These are phyloP conservation scores for Fragaria iinumae DNA, from an alignment of 306 rosid species.

Conservation along the genomic window DNA sequence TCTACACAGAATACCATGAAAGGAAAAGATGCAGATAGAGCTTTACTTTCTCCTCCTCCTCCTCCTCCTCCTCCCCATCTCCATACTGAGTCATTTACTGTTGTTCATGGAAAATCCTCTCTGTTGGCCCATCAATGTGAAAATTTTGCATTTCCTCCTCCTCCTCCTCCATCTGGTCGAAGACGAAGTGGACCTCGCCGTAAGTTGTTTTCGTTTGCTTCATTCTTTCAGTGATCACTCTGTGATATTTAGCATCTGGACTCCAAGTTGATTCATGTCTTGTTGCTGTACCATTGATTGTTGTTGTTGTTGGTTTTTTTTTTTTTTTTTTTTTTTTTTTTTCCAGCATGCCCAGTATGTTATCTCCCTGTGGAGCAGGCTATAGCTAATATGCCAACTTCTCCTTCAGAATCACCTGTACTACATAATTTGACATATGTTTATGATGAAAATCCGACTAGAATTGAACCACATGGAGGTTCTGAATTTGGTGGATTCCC, in stretches of 20 bases:
- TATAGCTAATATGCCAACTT: slow-evolving; percentile 80
- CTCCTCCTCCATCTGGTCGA: slow-evolving; percentile 70
- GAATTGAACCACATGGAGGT: slow-evolving; percentile 65
- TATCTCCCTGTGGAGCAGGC: slow-evolving; percentile 84
- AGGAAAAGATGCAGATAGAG: slow-evolving; percentile 27
- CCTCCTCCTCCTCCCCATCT: slow-evolving; percentile 17
- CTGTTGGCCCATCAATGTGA: slow-evolving; percentile 47
- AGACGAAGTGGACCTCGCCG: slow-evolving; percentile 90
- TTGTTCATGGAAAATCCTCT: slow-evolving; percentile 36
- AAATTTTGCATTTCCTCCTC: slow-evolving; percentile 79
- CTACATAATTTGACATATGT: slow-evolving; percentile 69
- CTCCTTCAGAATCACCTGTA: slow-evolving; percentile 66
- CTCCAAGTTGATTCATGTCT: slow-evolving; percentile 20
- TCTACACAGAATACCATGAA: slow-evolving; percentile 30
- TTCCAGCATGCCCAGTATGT: slow-evolving; percentile 95
- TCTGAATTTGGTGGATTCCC: slow-evolving; percentile 96
- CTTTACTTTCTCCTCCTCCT: slow-evolving; percentile 27
- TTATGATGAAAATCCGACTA: slow-evolving; percentile 55
- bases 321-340: slow-evolving; percentile 26
- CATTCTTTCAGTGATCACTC: slow-evolving; percentile 16
- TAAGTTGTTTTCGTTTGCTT: slow-evolving; percentile 41
- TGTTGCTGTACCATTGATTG: slow-evolving; percentile 28
- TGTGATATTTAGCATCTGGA: slow-evolving; percentile 9
- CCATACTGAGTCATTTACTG: slow-evolving; percentile 25
- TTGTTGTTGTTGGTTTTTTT: background rate